Evolutionary conservation across 2,329 filamentous ascomycete genomes (phyloP).

Genomic region (Penicillium brevicompactum): DNA sequence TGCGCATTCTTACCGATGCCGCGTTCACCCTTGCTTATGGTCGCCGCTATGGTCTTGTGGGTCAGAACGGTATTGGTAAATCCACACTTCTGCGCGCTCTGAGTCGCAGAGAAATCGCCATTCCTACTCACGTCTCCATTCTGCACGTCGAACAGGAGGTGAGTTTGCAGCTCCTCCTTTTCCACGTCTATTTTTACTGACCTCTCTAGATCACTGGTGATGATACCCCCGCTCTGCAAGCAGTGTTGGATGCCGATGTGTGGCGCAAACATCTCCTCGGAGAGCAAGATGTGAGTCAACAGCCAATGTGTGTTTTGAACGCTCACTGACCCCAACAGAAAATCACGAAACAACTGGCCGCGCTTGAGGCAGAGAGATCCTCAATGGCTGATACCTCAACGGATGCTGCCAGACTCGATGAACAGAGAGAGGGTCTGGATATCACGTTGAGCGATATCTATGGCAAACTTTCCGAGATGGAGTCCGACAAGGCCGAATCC

Average conservation of each 20-base stretch:
- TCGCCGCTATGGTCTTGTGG: slow-evolving; percentile 92
- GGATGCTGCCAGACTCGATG: slow-evolving; percentile 82
- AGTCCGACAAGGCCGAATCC: slow-evolving; percentile 96
- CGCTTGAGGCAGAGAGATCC: slow-evolving; percentile 75
- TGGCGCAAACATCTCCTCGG: slow-evolving; percentile 94
- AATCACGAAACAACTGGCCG: slow-evolving; percentile 73
- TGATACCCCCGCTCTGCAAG: slow-evolving; percentile 91
- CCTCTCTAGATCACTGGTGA: slow-evolving; percentile 77
- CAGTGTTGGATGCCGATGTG: slow-evolving; percentile 94
- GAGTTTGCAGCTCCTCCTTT: slow-evolving; percentile 32
- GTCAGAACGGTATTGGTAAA: slow-evolving; percentile 99
- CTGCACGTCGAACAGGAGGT: slow-evolving; percentile 98
- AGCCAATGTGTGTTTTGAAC: background rate
- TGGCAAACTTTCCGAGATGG: slow-evolving; percentile 92
- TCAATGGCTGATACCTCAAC: slow-evolving; percentile 87
- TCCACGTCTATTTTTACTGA: slow-evolving; percentile 6
- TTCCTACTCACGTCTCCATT: slow-evolving; percentile 97
- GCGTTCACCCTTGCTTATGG: slow-evolving; percentile 88
- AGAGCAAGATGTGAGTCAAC: slow-evolving; percentile 73
- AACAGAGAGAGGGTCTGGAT: slow-evolving; percentile 86
- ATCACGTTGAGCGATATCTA: slow-evolving; percentile 90
- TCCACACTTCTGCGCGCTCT: slow-evolving; percentile 91
- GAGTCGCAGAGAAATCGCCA: slow-evolving; percentile 87
- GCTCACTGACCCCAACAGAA: slow-evolving; percentile 51
- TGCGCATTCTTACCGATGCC: slow-evolving; percentile 87